Evolutionary conservation across 202 grass and related monocot species (phyloP), one percentile per base, ranked within the genome.

Genomic region (Digitaria exilis): DNA sequence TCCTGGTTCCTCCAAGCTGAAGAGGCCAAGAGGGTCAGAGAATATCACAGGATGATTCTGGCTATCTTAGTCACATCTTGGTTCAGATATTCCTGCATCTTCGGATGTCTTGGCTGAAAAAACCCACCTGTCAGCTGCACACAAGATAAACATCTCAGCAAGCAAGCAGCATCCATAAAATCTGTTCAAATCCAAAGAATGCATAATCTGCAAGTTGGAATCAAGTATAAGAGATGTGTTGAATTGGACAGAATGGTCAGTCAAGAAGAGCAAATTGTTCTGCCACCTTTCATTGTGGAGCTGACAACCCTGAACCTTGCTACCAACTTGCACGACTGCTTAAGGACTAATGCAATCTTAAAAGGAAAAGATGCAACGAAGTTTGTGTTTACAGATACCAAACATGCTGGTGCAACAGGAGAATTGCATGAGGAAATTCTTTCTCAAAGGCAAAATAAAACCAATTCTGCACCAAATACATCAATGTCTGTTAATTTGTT

Each of bases 1-100:
- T 42, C 77, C 14, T 67, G 13, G 22, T 9, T 68, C 63, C n/a
- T 80, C 31, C 44, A 67, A 79, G n/a, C n/a, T 79, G 42, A 79
- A 67, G 30, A 78, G 75, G 21, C 16, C 22, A 64, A 64, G 26
- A 79, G 31, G 16, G 21, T 31, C 58, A 61, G 37, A 17, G 39
- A 28, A 77, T 65, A 48, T 77, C 14, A 30, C 26, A 21, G 56
- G 43, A 70, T 9, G 22, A 43, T 11, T 62, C 9, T 15, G 39
- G 2, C 14, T 58, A 9, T 62, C 22, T 44, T 3, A 77, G 14
- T 62, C 8, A 19, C 26, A 77, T 55, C 46, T 80, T 13, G 26
- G 46, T 28, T 29, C 14, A 55, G 62, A 79, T 26, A 66, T 79
- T 37, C 61, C 61, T 39, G 44, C 12, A 5, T 58, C 12, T 15